Conservation (phyloP, 768 basidiomycete species). For the Lactarius deliciosus region DNA sequence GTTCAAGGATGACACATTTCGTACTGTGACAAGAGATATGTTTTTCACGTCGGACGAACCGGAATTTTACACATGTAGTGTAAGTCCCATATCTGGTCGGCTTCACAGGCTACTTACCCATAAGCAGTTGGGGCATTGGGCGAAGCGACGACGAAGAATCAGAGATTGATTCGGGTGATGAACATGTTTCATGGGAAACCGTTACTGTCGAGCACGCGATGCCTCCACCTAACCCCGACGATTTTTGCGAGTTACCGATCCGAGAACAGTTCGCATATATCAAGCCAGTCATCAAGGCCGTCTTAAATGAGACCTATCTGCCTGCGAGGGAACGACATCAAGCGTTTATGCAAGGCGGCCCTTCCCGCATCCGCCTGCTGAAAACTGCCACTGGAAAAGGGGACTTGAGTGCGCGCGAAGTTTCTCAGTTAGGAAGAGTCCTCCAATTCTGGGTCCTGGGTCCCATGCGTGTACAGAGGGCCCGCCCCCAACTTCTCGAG, state of each 20-base stretch:
- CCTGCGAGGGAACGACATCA: slow-evolving; percentile 53
- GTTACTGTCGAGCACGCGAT: slow-evolving; percentile 42
- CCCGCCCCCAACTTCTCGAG: slow-evolving; percentile 4
- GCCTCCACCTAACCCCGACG: slow-evolving; percentile 42
- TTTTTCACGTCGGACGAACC: slow-evolving; percentile 60
- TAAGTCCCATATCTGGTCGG: slow-evolving; percentile 32
- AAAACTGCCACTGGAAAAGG: slow-evolving; percentile 39
- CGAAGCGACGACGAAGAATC: slow-evolving; percentile 45
- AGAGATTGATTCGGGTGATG: slow-evolving; percentile 33
- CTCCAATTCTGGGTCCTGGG: slow-evolving; percentile 38
- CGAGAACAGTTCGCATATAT: slow-evolving; percentile 62
- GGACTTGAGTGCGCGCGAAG: slow-evolving; percentile 40
- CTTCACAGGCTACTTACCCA: neutral
- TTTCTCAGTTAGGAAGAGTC: slow-evolving; percentile 39
- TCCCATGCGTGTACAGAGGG: slow-evolving; percentile 16
- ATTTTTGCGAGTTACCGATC: slow-evolving; percentile 52
- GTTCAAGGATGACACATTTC: slow-evolving; percentile 56
- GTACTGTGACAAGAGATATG: slow-evolving; percentile 45
- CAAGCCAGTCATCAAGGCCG: slow-evolving; percentile 59
- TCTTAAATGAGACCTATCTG: slow-evolving; percentile 54
- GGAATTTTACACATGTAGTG: slow-evolving; percentile 64
- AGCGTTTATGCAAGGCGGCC: slow-evolving; percentile 59
- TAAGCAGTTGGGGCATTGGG: slow-evolving; percentile 54
- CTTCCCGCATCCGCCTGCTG: slow-evolving; percentile 43
- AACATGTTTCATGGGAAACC: slow-evolving; percentile 32